Conservation (phyloP, 176 grass and related monocot genomes). For the Ampelocalamus luodianensis region DNA sequence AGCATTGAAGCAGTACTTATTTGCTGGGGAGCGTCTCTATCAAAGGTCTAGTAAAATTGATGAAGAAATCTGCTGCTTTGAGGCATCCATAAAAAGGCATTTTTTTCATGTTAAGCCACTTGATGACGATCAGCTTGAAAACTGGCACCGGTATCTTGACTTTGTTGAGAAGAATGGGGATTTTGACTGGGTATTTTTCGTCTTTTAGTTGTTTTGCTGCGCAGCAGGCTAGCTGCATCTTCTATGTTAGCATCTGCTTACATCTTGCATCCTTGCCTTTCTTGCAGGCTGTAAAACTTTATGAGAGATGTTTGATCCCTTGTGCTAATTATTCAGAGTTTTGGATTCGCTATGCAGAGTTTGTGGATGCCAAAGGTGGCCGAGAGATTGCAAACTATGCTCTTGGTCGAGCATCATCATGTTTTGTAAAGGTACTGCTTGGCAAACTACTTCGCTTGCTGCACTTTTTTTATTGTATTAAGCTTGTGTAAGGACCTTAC, state of each 20-base stretch:
- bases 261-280: slow-evolving; percentile 40
- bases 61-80: slow-evolving; percentile 72
- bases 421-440: slow-evolving; percentile 71
- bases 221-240: slow-evolving; percentile 26
- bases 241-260: slow-evolving; percentile 31
- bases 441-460: slow-evolving; percentile 8
- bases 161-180: slow-evolving; percentile 88
- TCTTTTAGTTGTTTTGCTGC: slow-evolving; percentile 29
- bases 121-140: slow-evolving; percentile 79
- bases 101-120: slow-evolving; percentile 91
- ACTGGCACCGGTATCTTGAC: slow-evolving; percentile 90
- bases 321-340: slow-evolving; percentile 92
- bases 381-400: slow-evolving; percentile 82
- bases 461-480: slow-evolving; percentile 25
- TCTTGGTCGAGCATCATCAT: slow-evolving; percentile 72
- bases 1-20: slow-evolving; percentile 70
- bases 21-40: slow-evolving; percentile 64
- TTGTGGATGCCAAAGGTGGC: slow-evolving; percentile 80
- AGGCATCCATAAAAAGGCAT: slow-evolving; percentile 68
- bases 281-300: slow-evolving; percentile 89
- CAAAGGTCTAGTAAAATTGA: slow-evolving; percentile 70
- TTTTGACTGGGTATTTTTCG: slow-evolving; percentile 89
- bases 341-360: slow-evolving; percentile 91
- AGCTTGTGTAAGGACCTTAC: slow-evolving; percentile 17
- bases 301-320: slow-evolving; percentile 95